phyloP scores from a whole-genome alignment of 202 grass and related monocot genomes.

The Carex arenaria region DNA sequence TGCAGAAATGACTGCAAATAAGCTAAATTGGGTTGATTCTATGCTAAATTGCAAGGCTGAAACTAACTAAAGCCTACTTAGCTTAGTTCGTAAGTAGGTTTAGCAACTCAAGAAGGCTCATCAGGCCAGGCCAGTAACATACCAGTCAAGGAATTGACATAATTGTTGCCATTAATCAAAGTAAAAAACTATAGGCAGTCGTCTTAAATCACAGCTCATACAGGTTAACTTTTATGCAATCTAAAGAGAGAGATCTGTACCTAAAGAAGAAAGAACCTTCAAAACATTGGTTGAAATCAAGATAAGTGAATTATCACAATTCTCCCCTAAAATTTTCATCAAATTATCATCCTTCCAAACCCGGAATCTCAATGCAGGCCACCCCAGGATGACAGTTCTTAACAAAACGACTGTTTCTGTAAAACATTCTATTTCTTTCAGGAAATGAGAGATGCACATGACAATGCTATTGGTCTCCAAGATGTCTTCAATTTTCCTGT shows the following conservation, averaged over 20 bases:
- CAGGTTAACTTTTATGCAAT: conserved; percentile 8
- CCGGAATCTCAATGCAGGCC: conserved; percentile 71
- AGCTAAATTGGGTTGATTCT: not conserved
- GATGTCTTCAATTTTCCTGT: conserved; percentile 54
- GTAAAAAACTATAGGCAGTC: not conserved
- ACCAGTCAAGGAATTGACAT: not conserved
- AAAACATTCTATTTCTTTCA: conserved; percentile 51
- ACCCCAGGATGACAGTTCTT: conserved; percentile 53
- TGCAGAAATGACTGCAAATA: not conserved
- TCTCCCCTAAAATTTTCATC: conserved; percentile 45
- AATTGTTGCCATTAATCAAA: conserved; percentile 14
- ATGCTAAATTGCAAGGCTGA: not conserved
- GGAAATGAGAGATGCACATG: conserved; percentile 30
- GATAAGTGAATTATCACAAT: conserved; percentile 29
- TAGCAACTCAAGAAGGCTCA: not conserved
- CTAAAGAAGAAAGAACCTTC: conserved; percentile 74
- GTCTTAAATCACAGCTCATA: not conserved
- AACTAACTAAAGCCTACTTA: not conserved
- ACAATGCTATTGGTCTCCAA: conserved; percentile 50
- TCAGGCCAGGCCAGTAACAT: not conserved
- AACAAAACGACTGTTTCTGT: conserved; percentile 45
- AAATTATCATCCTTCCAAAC: conserved; percentile 59
- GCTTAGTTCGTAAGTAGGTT: not conserved
- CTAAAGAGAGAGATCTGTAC: conserved; percentile 57
- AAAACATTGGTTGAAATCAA: conserved; percentile 43